Percentiles rank a stretch among this genome's conserved stretches.
These are phyloP conservation scores for Penicillium crustosum DNA, from an alignment of 2,329 filamentous ascomycete genomes.

Conservation along the genomic window DNA sequence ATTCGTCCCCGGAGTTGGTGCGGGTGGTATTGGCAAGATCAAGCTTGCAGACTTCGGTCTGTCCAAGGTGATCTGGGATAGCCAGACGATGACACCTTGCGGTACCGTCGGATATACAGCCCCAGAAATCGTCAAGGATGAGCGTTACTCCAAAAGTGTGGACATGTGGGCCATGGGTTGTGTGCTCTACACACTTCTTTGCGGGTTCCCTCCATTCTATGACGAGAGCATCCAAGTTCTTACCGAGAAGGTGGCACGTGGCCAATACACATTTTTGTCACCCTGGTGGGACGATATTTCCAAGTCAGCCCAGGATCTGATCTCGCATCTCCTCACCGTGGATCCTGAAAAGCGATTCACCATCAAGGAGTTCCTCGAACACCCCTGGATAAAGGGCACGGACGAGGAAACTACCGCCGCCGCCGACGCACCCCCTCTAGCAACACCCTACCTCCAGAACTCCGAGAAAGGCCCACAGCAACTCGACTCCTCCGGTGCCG, in stretches of 20 bases:
- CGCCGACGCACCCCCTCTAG: slow-evolving; percentile 68
- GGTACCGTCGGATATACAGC: slow-evolving; percentile 98
- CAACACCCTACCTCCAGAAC: slow-evolving; percentile 57
- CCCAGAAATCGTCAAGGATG: slow-evolving; percentile 98
- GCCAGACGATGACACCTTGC: slow-evolving; percentile 98
- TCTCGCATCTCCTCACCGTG: slow-evolving; percentile 88
- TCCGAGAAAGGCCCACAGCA: slow-evolving; percentile 58
- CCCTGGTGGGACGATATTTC: slow-evolving; percentile 99
- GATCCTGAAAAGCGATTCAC: slow-evolving; percentile 94
- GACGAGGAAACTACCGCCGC: slow-evolving; percentile 67
- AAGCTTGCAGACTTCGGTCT: slow-evolving; percentile 98
- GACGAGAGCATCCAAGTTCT: slow-evolving; percentile 96
- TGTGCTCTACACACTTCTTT: slow-evolving; percentile 93
- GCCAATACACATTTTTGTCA: slow-evolving; percentile 95
- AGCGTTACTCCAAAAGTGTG: slow-evolving; percentile 96
- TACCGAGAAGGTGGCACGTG: slow-evolving; percentile 94
- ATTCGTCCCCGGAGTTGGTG: slow-evolving; percentile 75
- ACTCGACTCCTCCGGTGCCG: slow-evolving; percentile 53
- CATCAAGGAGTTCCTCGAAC: slow-evolving; percentile 87
- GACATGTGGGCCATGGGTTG: slow-evolving; percentile 99
- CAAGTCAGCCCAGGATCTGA: slow-evolving; percentile 87
- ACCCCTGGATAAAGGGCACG: slow-evolving; percentile 83
- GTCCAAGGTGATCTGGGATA: slow-evolving; percentile 98
- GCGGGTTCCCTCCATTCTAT: slow-evolving; percentile 97
- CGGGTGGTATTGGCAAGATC: slow-evolving; percentile 88